Evolutionary conservation across 2,329 filamentous ascomycete species (phyloP), one percentile per base, ranked within the genome.

Genomic region (Aspergillus pseudoglaucus): DNA sequence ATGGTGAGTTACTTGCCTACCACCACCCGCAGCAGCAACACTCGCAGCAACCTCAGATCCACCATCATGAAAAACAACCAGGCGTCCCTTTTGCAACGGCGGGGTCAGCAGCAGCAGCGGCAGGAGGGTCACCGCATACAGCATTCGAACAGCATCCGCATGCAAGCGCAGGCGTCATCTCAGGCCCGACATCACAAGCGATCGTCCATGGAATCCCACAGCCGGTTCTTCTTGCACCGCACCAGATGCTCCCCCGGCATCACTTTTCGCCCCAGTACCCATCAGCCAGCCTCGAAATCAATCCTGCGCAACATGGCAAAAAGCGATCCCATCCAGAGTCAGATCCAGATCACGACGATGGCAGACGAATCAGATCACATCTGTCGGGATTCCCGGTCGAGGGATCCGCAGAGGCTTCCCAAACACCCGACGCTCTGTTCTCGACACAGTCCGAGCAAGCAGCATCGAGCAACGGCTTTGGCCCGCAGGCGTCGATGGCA

Each of bases 1-100:
- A 76, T 67, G 80, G 85, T 66, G 76, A 78, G 66, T 75, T 80
- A 65, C 79, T 84, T 67, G 71, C 78, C 59, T 87, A 85, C 72
- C 80, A 22, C 33, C n/a, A n/a, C 10, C 17, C 37, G 18, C 37
- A 18, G n/a, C 37, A 39, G 15, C 37, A 17, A 6, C 37, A 82
- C 62, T 61, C 77, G 57, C 64, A 60, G 44, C 66, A 69, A 42
- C 59, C 64, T 42, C 63, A 73, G 62, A 55, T 65, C 50, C 25
- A 30, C 25, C 63, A 67, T 44, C 64, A 66, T 53, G 61, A 60
- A 48, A 60, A 64, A 47, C 57, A 62, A 52, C 53, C 59, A 48
- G 66, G 65, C 27, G 48, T 63, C 50, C 52, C 61, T 42, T 70
- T 64, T 55, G 53, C 62, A 44, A 54, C 64, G 47, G 58, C 62